Percentiles rank a stretch among this genome's conserved stretches.
phyloP scores from a whole-genome alignment of 345 rosid genomes.

The Capsella bursapastoris region DNA sequence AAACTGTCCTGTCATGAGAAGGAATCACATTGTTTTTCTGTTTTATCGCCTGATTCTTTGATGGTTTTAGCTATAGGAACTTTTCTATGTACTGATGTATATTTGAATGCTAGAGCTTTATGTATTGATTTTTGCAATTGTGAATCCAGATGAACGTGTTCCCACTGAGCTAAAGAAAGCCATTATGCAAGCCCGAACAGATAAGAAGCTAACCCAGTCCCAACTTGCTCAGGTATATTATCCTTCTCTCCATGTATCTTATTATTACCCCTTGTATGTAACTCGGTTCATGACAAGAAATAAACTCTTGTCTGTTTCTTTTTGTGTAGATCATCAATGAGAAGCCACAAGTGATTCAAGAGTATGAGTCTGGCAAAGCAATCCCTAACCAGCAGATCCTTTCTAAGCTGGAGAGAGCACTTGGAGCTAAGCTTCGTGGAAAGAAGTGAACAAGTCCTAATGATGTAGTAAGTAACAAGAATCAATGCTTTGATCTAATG shows the following conservation, averaged over 20 bases:
- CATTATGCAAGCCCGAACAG: conserved; percentile 85
- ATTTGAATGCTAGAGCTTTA: background rate
- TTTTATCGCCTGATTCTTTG: background rate
- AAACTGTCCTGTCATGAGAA: background rate
- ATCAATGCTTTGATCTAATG: conserved; percentile 30
- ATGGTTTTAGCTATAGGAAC: background rate
- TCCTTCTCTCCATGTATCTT: background rate
- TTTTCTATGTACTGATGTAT: background rate
- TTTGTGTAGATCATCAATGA: conserved; percentile 79
- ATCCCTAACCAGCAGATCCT: conserved; percentile 95
- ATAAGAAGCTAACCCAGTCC: conserved; percentile 92
- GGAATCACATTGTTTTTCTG: background rate
- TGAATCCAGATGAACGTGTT: conserved; percentile 75
- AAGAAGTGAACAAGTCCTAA: conserved; percentile 64
- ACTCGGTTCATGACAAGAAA: background rate
- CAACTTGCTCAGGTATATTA: conserved; percentile 83
- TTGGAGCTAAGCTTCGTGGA: conserved; percentile 85
- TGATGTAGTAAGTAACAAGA: conserved; percentile 17
- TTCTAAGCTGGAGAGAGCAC: conserved; percentile 69
- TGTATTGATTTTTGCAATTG: conserved; percentile 1
- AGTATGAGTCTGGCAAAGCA: conserved; percentile 97
- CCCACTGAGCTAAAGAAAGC: conserved; percentile 94
- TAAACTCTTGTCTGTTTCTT: background rate
- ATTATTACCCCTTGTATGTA: background rate
- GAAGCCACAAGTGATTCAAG: conserved; percentile 94